Evolutionary conservation across 2,329 filamentous ascomycete species (phyloP).

Genomic region (Talaromyces sp.): DNA sequence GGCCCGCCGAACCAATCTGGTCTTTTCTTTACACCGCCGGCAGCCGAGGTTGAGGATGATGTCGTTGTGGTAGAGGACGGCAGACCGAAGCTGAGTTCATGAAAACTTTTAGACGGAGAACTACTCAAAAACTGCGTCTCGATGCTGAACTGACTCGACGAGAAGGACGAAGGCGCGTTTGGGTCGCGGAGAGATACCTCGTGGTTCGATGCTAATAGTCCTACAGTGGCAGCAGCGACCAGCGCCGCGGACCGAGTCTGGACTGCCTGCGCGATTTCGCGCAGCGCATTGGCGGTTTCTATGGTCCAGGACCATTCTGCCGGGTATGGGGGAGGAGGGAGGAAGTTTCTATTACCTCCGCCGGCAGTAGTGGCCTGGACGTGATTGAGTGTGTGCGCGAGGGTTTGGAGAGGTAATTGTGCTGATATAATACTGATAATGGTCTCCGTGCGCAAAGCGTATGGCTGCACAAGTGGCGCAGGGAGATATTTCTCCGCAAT

Average conservation of each 20-base stretch:
- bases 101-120: constrained; percentile 16
- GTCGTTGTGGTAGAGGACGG: not conserved
- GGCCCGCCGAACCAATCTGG: constrained; percentile 15
- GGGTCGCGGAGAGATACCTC: constrained; percentile 14
- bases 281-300: constrained; percentile 12
- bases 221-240: constrained; percentile 17
- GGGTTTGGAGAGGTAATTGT: constrained; percentile 1
- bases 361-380: not conserved
- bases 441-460: constrained; percentile 11
- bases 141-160: not conserved
- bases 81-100: constrained; percentile 15
- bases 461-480: not conserved
- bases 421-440: constrained; percentile 14
- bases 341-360: not conserved
- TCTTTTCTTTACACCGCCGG: not conserved
- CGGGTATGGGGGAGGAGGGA: not conserved
- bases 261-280: constrained; percentile 14
- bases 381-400: constrained; percentile 10
- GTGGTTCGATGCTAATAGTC: constrained; percentile 17
- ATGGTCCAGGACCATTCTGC: constrained; percentile 13
- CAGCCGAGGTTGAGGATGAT: not conserved
- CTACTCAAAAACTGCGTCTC: constrained; percentile 9
- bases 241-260: constrained; percentile 16
- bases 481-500: constrained; percentile 13
- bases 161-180: not conserved